Evolutionary conservation across 2,329 filamentous ascomycete genomes (phyloP).

Genomic region (Xylaria hypoxylon): DNA sequence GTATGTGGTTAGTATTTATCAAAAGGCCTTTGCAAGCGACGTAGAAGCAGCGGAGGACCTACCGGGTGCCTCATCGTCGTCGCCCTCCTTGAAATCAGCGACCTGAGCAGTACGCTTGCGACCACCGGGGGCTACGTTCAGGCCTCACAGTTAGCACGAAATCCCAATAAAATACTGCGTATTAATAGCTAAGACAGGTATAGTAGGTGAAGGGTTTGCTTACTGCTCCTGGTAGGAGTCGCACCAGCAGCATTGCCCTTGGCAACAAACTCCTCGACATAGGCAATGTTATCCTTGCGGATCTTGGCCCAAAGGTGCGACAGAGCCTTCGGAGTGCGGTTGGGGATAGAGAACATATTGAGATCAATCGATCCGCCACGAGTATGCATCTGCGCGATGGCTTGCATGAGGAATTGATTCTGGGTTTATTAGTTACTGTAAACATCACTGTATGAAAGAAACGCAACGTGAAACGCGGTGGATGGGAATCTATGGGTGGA

Average conservation of each 20-base stretch:
- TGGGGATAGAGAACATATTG: not conserved
- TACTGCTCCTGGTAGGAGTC: slow-evolving; percentile 17
- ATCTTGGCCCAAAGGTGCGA: slow-evolving; percentile 19
- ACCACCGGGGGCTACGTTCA: slow-evolving; percentile 7
- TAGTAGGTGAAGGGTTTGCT: not conserved
- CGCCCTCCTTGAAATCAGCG: not conserved
- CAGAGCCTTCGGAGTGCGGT: slow-evolving; percentile 26
- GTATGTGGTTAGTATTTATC: not conserved
- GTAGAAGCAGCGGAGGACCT: not conserved
- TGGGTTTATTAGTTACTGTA: slow-evolving; percentile 3
- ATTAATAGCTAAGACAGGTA: not conserved
- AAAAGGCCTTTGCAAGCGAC: too few species aligned
- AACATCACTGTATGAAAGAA: not conserved
- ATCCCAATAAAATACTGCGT: not conserved
- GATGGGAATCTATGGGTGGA: not conserved
- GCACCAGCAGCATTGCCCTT: not conserved
- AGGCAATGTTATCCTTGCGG: not conserved
- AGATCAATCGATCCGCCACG: not conserved
- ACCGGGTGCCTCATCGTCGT: not conserved
- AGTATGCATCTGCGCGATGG: slow-evolving; percentile 8
- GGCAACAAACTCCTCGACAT: not conserved
- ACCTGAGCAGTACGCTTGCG: slow-evolving; percentile 20
- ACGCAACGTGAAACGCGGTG: not conserved
- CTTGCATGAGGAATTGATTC: slow-evolving; percentile 10
- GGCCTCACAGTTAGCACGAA: slow-evolving; percentile 8